These are phyloP conservation scores for Scheffersomyces stambukii DNA, from an alignment of 1,139 yeast species.

Conservation along the genomic window DNA sequence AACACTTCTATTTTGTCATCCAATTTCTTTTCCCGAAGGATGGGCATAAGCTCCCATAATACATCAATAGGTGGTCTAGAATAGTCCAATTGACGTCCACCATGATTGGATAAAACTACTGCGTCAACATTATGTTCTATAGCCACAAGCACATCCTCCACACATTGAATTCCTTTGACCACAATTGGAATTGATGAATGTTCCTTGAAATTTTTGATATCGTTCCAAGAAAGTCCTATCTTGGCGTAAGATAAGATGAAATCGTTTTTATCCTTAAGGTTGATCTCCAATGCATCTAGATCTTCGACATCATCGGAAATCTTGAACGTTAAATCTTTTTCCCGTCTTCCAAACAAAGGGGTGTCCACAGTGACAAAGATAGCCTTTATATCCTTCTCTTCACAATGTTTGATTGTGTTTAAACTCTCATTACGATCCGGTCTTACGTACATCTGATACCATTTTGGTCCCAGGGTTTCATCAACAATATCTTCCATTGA, in stretches of 20 bases:
- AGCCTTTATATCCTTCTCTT: slow-evolving; percentile 21
- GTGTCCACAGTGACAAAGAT: slow-evolving; percentile 26
- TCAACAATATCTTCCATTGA: slow-evolving; percentile 54
- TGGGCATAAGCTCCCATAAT: slow-evolving; percentile 42
- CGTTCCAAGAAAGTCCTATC: slow-evolving; percentile 18
- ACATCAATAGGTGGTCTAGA: slow-evolving; percentile 47
- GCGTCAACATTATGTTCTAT: slow-evolving; percentile 44
- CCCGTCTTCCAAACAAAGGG: slow-evolving; percentile 22
- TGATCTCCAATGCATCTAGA: slow-evolving; percentile 11
- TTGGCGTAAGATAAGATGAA: slow-evolving; percentile 15
- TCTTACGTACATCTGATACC: slow-evolving; percentile 46
- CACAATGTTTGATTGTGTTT: slow-evolving; percentile 17
- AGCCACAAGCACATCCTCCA: slow-evolving; percentile 48
- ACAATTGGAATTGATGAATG: slow-evolving; percentile 30
- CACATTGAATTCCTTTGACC: slow-evolving; percentile 50
- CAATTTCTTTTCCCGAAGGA: slow-evolving; percentile 30
- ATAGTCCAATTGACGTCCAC: slow-evolving; percentile 52
- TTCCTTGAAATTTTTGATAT: slow-evolving; percentile 16
- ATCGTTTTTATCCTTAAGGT: slow-evolving; percentile 21
- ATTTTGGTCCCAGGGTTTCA: no score
- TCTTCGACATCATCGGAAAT: slow-evolving; percentile 10
- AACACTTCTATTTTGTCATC: slow-evolving; percentile 39
- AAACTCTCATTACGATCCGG: slow-evolving; percentile 21
- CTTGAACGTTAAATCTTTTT: slow-evolving; percentile 20
- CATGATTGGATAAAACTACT: slow-evolving; percentile 52